These are phyloP conservation scores for Xenosphaeropsis pyriputrescens DNA, from an alignment of 2,329 filamentous ascomycete species.

Conservation along the genomic window DNA sequence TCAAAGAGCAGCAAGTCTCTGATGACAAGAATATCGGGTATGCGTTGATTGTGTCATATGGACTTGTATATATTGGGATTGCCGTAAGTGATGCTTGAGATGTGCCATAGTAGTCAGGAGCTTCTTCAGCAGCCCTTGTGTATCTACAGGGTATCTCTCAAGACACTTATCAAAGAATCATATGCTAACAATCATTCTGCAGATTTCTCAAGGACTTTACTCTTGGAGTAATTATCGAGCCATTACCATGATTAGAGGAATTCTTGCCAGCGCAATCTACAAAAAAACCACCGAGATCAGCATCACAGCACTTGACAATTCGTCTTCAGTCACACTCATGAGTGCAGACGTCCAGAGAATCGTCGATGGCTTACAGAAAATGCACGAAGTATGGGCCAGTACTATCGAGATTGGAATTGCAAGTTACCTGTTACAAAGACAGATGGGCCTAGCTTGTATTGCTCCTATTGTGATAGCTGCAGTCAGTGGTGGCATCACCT, in stretches of 20 bases:
- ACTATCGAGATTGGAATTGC: slow-evolving; percentile 20
- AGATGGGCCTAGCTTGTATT: slow-evolving; percentile 9
- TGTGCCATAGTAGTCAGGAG: too few species aligned
- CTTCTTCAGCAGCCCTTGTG: too few species aligned
- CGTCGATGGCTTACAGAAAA: slow-evolving; percentile 14
- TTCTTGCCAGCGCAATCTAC: slow-evolving; percentile 17
- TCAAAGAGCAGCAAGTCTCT: slow-evolving; percentile 13
- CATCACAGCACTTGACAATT: slow-evolving; percentile 15
- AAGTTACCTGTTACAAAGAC: slow-evolving; percentile 18
- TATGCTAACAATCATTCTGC: neutral
- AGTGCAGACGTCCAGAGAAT: slow-evolving; percentile 26
- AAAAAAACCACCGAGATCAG: slow-evolving; percentile 18
- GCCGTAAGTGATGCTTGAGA: slow-evolving; percentile 16
- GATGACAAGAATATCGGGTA: slow-evolving; percentile 16
- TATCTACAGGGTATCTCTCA: too few species aligned
- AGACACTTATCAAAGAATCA: neutral
- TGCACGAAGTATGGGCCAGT: slow-evolving; percentile 23
- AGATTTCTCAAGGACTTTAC: too few species aligned
- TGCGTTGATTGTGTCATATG: slow-evolving; percentile 25
- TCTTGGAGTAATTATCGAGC: slow-evolving; percentile 10
- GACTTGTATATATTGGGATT: slow-evolving; percentile 25
- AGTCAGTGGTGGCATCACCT: slow-evolving; percentile 1
- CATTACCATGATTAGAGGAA: slow-evolving; percentile 21
- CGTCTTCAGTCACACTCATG: slow-evolving; percentile 24
- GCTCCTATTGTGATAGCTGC: slow-evolving; percentile 6